Base-by-base conservation (phyloP, 2,329 filamentous ascomycete genomes). In the Helotiales sp. region DNA sequence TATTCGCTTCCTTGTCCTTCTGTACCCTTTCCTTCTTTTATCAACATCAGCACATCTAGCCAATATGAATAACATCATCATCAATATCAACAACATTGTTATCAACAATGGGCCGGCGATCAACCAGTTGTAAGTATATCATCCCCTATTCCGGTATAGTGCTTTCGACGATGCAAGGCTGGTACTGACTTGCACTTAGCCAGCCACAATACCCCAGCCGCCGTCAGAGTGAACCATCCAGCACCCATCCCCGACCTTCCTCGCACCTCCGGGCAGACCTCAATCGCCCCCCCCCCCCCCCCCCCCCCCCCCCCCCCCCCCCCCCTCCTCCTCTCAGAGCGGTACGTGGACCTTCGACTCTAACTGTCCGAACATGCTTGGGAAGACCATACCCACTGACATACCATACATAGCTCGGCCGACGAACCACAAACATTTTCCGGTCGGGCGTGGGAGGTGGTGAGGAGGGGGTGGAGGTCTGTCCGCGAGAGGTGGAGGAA, bases 51-150 rank as follows among this genome's bases (percentile, higher is more conserved):
- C 45, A 24, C n/a, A 47, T 47, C 20, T 20, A 47, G 45, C 45
- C 45, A 47, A 47, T 47, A 47, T 47, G 45, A 47, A 47, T 47
- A 47, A 47, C 45, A 47, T 47, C 45, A 47, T 47, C 45, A 47
- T 47, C 45, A 47, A 47, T 47, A 47, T 24, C 45, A 47, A 47
- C 45, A 47, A 47, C 45, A 47, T 47, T 47, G 45, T 47, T 47
- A 47, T 47, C 45, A 47, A 47, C 45, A 47, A 47, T 47, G 45
- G 20, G 45, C 45, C 45, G 20, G 45, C 45, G 45, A 47, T 47
- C 45, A 47, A 47, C 45, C 45, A 47, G 45, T 47, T 47, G 45
- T 47, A 47, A 47, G 45, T 47, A 47, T 47, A 47, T 47, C 45
- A 47, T 47, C 45, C 45, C 45, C 20, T 47, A 47, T 47, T 47